Base-by-base conservation (phyloP, 805 yeast species). In the Vanderwaltozyma yarrowii region DNA sequence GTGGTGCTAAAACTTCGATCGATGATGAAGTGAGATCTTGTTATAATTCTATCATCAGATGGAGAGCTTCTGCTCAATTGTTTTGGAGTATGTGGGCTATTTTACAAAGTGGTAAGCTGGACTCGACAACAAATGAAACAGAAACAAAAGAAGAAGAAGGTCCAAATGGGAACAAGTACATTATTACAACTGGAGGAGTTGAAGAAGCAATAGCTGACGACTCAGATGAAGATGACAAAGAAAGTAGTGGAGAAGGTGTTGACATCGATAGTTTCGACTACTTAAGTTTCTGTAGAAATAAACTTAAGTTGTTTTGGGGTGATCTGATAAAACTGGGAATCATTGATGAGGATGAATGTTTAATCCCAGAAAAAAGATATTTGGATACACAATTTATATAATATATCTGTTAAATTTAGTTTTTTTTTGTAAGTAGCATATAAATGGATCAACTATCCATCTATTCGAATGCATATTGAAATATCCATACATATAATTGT, bases 11-110 rank as follows among this genome's bases (percentile, higher is more conserved):
- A 4, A 53, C 44, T 18, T 50, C 47, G 14, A 54, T 75, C 33
- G 73, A 71, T 27, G 58, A 56, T 3, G 67, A 65, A 29, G 67
- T 79, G 11, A 71, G 68, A 35, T 57, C 64, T 34, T 58, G 86
- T 30, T 74, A 74, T 51, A 76, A 80, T 48, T 85, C 84, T 44
- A 71, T 78, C 23, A 63, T 74, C 2, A 67, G 69, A 38, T 89
- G 96, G 95, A 71, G 96, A 51, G 76, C 94, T 1, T 66, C 85
- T 0, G 89, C 76, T 17, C 80, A 80, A 35, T 66, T 83, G 9
- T 74, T 71, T 53, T 89, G 98, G 98, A 71, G 80, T 4, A 54
- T 88, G 20, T 89, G 98, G 98, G 97, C 95, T 1, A 70, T 92
- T 31, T 72, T 92, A 25, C 94, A 85, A 57, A 76, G 80, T 46